Conservation (phyloP, 768 basidiomycete genomes). For the Arthromyces matolae region DNA sequence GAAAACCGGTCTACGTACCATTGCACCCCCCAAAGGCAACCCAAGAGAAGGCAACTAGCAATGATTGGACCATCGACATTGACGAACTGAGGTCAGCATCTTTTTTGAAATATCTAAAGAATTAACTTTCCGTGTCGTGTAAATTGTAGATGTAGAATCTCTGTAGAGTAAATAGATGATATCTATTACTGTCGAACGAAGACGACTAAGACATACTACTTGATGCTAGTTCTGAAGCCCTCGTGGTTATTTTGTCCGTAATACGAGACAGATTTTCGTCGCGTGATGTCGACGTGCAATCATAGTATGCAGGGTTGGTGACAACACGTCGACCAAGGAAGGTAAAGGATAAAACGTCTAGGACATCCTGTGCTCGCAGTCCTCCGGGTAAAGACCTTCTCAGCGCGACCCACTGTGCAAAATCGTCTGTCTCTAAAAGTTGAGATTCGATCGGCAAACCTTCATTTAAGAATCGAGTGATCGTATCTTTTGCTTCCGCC, state of each 20-base stretch:
- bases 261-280: constrained; percentile 66
- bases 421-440: constrained; percentile 47
- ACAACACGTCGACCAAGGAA: constrained; percentile 68
- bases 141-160: constrained; percentile 4
- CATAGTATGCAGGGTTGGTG: constrained; percentile 87
- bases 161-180: constrained; percentile 3
- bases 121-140: constrained; percentile 1
- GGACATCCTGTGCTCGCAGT: constrained; percentile 57
- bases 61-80: constrained; percentile 89
- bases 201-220: too few species aligned
- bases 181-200: background rate
- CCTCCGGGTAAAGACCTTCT: constrained; percentile 36
- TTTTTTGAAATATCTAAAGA: constrained; percentile 44
- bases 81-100: constrained; percentile 70
- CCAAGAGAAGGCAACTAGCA: constrained; percentile 46
- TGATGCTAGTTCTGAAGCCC: constrained; percentile 7
- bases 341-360: constrained; percentile 79
- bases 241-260: constrained; percentile 49
- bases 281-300: constrained; percentile 39
- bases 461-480: constrained; percentile 79
- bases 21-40: constrained; percentile 75
- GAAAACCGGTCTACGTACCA: constrained; percentile 90
- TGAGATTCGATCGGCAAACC: constrained; percentile 89
- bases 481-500: constrained; percentile 75
- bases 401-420: constrained; percentile 47